Evolutionary conservation across 805 yeast genomes (phyloP).

Genomic region (Saturnispora serradocipensis): DNA sequence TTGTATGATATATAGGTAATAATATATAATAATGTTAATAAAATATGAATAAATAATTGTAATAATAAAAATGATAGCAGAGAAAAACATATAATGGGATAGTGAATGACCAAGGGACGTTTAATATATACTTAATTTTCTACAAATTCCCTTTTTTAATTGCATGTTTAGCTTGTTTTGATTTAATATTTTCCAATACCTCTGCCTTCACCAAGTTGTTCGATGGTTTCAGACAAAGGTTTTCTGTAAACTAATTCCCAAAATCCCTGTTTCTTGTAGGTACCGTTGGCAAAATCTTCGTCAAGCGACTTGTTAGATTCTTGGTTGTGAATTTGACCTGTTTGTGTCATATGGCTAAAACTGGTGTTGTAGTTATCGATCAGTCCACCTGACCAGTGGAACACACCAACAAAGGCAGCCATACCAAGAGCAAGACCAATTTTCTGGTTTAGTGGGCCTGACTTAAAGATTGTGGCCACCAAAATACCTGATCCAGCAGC

Average conservation of each 20-base stretch:
- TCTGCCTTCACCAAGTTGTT: slow-evolving; percentile 62
- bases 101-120: background rate
- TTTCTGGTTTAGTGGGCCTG: slow-evolving; percentile 28
- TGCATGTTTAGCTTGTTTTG: background rate
- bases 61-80: slow-evolving; percentile 3
- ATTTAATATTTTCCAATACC: slow-evolving; percentile 35
- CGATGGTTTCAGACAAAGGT: slow-evolving; percentile 72
- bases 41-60: background rate
- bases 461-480: slow-evolving; percentile 20
- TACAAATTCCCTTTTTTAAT: background rate
- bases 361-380: slow-evolving; percentile 37
- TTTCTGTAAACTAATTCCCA: slow-evolving; percentile 78
- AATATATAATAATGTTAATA: background rate
- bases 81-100: background rate
- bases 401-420: slow-evolving; percentile 36
- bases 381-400: slow-evolving; percentile 49
- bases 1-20: background rate
- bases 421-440: slow-evolving; percentile 39
- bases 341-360: slow-evolving; percentile 32
- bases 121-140: background rate
- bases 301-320: slow-evolving; percentile 29
- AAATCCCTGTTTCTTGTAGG: slow-evolving; percentile 45
- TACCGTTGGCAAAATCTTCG: slow-evolving; percentile 23
- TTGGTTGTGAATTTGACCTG: slow-evolving; percentile 33
- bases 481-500: slow-evolving; percentile 20